These are phyloP conservation scores for Tricholoma furcatifolium DNA, from an alignment of 768 basidiomycete genomes.

Conservation along the genomic window DNA sequence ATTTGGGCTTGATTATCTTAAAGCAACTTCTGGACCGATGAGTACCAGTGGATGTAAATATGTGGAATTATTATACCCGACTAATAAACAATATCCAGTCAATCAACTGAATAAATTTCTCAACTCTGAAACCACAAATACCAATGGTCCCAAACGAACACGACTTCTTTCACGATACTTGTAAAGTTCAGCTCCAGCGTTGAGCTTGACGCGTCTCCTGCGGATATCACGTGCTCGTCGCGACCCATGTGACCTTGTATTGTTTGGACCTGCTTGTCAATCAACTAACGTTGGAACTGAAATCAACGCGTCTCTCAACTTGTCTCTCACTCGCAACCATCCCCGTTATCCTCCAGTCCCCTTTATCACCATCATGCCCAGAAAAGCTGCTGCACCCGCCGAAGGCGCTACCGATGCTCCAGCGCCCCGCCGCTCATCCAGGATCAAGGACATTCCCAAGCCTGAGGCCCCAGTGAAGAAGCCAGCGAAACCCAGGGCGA, in stretches of 20 bases:
- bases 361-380: slow-evolving; percentile 49
- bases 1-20: too few species aligned
- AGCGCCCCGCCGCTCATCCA: slow-evolving; percentile 68
- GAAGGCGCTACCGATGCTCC: slow-evolving; percentile 37
- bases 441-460: slow-evolving; percentile 74
- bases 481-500: slow-evolving; percentile 60
- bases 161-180: too few species aligned
- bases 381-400: slow-evolving; percentile 57
- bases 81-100: too few species aligned
- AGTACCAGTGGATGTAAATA: too few species aligned
- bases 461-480: slow-evolving; percentile 53
- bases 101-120: too few species aligned
- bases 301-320: slow-evolving; percentile 23
- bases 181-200: too few species aligned
- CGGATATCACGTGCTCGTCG: slow-evolving; percentile 16
- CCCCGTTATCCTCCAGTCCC: slow-evolving; percentile 3
- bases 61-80: too few species aligned
- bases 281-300: slow-evolving; percentile 23
- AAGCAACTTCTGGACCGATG: too few species aligned
- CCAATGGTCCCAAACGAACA: too few species aligned
- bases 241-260: slow-evolving; percentile 25
- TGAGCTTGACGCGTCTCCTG: slow-evolving; percentile 8
- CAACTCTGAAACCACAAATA: too few species aligned
- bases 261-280: slow-evolving; percentile 19
- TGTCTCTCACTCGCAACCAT: slow-evolving; percentile 16